These are phyloP conservation scores for Lenwebbia sp. DNA, from an alignment of 345 rosid genomes.

Conservation along the genomic window DNA sequence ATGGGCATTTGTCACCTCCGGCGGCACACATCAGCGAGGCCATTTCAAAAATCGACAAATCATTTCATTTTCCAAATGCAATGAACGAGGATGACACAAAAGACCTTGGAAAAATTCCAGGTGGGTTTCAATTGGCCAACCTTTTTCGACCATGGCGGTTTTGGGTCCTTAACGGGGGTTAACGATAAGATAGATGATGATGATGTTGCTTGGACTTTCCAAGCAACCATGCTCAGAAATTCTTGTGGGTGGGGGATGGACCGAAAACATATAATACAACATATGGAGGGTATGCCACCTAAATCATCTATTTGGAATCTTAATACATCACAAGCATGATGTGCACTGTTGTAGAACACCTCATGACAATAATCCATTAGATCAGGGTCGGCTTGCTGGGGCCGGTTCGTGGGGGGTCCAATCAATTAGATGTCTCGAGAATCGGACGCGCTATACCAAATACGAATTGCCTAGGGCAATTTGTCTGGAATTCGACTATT, in stretches of 20 bases:
- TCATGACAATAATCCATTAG: background rate
- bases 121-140: background rate
- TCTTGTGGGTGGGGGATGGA: background rate
- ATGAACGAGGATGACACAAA: background rate
- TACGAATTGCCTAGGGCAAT: background rate
- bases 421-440: background rate
- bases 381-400: background rate
- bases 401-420: background rate
- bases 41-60: background rate
- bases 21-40: constrained; percentile 1
- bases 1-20: constrained; percentile 4
- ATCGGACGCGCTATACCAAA: background rate
- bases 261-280: background rate
- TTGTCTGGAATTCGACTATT: background rate
- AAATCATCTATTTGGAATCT: background rate
- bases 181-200: background rate
- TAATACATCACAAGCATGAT: background rate
- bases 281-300: background rate
- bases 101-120: background rate
- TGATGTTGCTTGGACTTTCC: background rate
- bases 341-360: background rate
- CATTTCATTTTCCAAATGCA: background rate
- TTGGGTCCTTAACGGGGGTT: background rate
- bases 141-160: background rate
- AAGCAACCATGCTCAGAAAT: background rate